A percentile compares a stretch with the other conserved stretches of the same genome.
These are phyloP conservation scores for Penium margaritaceum DNA, from an alignment of 139 green algal genomes.

Conservation along the genomic window DNA sequence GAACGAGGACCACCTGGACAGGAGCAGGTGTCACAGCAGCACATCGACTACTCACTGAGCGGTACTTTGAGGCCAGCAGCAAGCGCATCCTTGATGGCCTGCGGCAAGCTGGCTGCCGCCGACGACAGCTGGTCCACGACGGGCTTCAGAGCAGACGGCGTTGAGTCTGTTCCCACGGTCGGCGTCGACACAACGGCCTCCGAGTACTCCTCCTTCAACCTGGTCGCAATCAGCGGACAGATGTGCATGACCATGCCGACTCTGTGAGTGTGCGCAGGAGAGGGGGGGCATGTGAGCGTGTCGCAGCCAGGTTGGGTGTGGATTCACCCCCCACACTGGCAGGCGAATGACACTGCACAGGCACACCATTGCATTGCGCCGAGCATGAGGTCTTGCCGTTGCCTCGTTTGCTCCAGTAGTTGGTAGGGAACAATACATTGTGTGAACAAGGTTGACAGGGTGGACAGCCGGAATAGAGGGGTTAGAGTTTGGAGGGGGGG, in stretches of 20 bases:
- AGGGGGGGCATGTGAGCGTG: not conserved
- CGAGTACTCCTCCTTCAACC: slow-evolving; percentile 35
- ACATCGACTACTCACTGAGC: slow-evolving; percentile 10
- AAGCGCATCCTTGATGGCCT: slow-evolving; percentile 8
- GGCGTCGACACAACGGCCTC: slow-evolving; percentile 21
- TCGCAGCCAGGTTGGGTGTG: too few relatives aligned
- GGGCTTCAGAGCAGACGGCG: slow-evolving; percentile 2
- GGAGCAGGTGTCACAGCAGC: not conserved
- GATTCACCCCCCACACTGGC: too few relatives aligned
- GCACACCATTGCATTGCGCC: too few relatives aligned
- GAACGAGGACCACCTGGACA: not conserved
- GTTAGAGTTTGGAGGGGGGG: too few relatives aligned
- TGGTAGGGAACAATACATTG: too few relatives aligned
- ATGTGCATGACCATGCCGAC: not conserved
- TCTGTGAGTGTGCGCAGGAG: not conserved
- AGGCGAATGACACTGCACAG: too few relatives aligned
- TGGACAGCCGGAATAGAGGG: too few relatives aligned
- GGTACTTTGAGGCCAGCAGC: slow-evolving; percentile 18
- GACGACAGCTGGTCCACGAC: slow-evolving; percentile 15
- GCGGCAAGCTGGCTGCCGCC: slow-evolving; percentile 10
- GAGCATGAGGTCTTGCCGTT: too few relatives aligned
- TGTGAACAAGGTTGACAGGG: too few relatives aligned
- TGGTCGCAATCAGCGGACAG: not conserved
- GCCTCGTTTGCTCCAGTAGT: too few relatives aligned
- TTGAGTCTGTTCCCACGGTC: slow-evolving; percentile 2